A percentile compares a stretch with the other conserved stretches of the same genome.
Evolutionary conservation across 352 stramenopile species (phyloP).

Genomic region (Saprolegnia parasitica): DNA sequence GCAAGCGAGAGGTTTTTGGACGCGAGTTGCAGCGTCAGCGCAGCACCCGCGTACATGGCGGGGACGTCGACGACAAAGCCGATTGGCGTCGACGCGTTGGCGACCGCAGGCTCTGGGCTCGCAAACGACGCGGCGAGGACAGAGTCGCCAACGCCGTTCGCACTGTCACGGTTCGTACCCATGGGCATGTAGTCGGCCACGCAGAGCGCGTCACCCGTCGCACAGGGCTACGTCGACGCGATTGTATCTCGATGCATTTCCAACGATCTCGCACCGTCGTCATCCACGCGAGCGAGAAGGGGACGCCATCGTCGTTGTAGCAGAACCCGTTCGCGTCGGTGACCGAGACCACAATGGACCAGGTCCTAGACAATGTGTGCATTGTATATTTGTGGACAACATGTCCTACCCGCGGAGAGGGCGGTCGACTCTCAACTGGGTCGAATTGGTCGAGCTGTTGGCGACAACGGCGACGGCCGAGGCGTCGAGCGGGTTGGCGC

Average conservation of each 20-base stretch:
- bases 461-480: neutral
- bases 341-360: neutral
- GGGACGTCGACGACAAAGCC: conserved; percentile 31
- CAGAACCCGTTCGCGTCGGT: neutral
- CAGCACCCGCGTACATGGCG: conserved; percentile 34
- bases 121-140: conserved; percentile 14
- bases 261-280: conserved; percentile 3
- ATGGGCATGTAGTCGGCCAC: neutral
- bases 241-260: neutral
- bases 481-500: conserved; percentile 5
- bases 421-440: neutral
- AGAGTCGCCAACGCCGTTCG: conserved; percentile 3
- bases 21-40: conserved; percentile 35
- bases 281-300: conserved; percentile 3
- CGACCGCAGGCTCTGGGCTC: neutral
- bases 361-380: neutral
- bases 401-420: conserved; percentile 8
- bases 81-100: neutral
- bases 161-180: conserved; percentile 7
- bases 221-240: neutral
- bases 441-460: neutral
- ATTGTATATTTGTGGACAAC: neutral
- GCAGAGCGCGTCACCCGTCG: neutral
- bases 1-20: neutral
- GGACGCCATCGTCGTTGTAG: neutral